Evolutionary conservation across 2,329 filamentous ascomycete species (phyloP), one percentile per base, ranked within the genome.

Genomic region (Xylaria sp.): DNA sequence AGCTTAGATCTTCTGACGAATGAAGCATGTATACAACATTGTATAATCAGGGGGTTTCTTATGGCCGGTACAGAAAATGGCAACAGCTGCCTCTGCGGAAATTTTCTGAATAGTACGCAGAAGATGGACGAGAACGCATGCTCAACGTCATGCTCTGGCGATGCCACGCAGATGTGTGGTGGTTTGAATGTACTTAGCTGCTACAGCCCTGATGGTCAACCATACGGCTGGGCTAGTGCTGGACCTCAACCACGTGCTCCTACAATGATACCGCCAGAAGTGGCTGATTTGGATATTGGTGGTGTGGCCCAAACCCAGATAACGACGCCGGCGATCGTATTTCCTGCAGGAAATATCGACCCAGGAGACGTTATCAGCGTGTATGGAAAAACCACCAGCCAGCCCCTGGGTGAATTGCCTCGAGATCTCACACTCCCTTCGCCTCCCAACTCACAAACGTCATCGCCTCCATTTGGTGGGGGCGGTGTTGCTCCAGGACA

Each of bases 11-110:
- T 72, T 6, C 63, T 78, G 5, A 78, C 74, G 9, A 79, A 79
- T 51, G 73, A 73, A 64, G 71, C 51, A 25, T 88, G 87, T 73
- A 80, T 86, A 58, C 76, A 79, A 5, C 83, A 85, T 76, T 89
- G 87, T 76, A 77, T 82, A 8, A 72, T 72, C 41, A 76, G 77
- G 54, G 84, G 85, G 9, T 86, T 80, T 71, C 72, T 78, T 48
- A 78, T 86, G 66, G 84, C 85, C 0, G 85, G 84, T 28, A 86
- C 84, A 20, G 84, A 87, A 73, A 84, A 84, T 31, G 82, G 81
- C 41, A 80, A 81, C 25, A 80, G 82, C 69, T 87, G 85, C 77
- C 85, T 83, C 74, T 87, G 85, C 70, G 84, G 83, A 18, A 80
- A 83, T 69, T 73, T 74, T 28, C 73, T 85, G 20, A 77, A 76